phyloP scores from a whole-genome alignment of 495 filamentous ascomycete species.

The Geoglossum glabrum region DNA sequence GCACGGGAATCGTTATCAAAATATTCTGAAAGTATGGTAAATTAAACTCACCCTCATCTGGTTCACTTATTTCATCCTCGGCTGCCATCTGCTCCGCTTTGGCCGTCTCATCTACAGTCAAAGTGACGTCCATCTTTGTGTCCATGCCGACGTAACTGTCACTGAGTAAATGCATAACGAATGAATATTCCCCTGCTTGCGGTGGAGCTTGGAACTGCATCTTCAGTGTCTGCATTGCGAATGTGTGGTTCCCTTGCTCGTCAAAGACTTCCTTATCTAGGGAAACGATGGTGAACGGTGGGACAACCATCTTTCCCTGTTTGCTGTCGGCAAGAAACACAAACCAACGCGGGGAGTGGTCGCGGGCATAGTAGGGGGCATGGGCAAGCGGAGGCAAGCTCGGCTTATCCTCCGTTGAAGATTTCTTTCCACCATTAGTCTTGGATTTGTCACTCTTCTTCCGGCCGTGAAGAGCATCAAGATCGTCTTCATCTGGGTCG shows the following conservation, averaged over 20 bases:
- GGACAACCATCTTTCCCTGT: slow-evolving; percentile 85
- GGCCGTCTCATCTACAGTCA: slow-evolving; percentile 75
- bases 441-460: slow-evolving; percentile 32
- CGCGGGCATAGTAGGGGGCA: slow-evolving; percentile 74
- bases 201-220: slow-evolving; percentile 95
- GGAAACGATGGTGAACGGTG: slow-evolving; percentile 72
- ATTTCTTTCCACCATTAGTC: slow-evolving; percentile 34
- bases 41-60: slow-evolving; percentile 67
- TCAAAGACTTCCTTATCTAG: slow-evolving; percentile 77
- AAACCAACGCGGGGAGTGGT: slow-evolving; percentile 80
- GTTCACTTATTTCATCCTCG: slow-evolving; percentile 90
- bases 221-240: slow-evolving; percentile 83
- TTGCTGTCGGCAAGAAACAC: slow-evolving; percentile 85
- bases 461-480: slow-evolving; percentile 70
- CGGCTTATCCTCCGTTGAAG: slow-evolving; percentile 28
- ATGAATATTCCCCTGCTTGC: slow-evolving; percentile 77
- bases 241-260: slow-evolving; percentile 57
- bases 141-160: slow-evolving; percentile 92
- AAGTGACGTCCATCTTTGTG: slow-evolving; percentile 65
- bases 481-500: slow-evolving; percentile 81
- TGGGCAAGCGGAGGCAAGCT: slow-evolving; percentile 65
- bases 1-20: background rate
- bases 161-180: slow-evolving; percentile 77
- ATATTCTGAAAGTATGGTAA: background rate
- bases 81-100: slow-evolving; percentile 62